Evolutionary conservation across 139 green algal genomes (phyloP).

Genomic region (Gonium pectorale): DNA sequence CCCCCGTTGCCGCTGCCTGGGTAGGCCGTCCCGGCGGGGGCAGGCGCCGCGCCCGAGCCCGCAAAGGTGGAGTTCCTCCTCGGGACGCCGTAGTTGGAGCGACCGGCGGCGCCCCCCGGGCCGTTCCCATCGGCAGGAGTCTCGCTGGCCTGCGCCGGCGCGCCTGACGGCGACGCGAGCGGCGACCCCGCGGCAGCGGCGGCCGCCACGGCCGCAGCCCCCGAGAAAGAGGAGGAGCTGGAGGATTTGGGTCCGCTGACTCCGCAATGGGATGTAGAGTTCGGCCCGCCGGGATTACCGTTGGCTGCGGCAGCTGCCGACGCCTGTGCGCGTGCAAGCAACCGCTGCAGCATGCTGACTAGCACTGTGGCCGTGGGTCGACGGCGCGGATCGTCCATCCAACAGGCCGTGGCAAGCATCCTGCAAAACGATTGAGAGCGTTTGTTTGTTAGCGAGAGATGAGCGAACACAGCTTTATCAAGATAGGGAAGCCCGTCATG

Average conservation of each 20-base stretch:
- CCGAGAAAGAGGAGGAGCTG: constrained; percentile 5
- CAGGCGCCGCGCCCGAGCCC: neutral
- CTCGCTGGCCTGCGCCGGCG: too few species aligned
- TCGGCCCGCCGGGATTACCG: neutral
- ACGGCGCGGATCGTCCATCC: constrained; percentile 33
- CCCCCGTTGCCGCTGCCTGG: neutral
- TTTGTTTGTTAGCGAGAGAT: too few species aligned
- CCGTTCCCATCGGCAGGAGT: too few species aligned
- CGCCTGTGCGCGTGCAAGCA: constrained; percentile 15
- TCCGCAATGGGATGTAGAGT: too few species aligned
- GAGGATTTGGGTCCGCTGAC: neutral
- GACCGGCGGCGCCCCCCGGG: neutral
- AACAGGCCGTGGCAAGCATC: constrained; percentile 34
- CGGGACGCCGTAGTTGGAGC: neutral
- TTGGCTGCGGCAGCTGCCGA: neutral
- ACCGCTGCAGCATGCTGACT: constrained; percentile 30
- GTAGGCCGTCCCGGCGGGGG: neutral
- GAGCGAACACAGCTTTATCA: too few species aligned
- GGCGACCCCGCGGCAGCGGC: neutral
- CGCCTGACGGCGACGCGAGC: neutral
- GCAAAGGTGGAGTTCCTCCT: neutral
- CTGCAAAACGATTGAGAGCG: too few species aligned
- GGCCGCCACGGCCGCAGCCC: neutral
- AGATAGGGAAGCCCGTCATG: too few species aligned
- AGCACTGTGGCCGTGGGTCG: constrained; percentile 22